Evolutionary conservation across 495 filamentous ascomycete species (phyloP).

Genomic region (Aspergillus incahuasiensis): DNA sequence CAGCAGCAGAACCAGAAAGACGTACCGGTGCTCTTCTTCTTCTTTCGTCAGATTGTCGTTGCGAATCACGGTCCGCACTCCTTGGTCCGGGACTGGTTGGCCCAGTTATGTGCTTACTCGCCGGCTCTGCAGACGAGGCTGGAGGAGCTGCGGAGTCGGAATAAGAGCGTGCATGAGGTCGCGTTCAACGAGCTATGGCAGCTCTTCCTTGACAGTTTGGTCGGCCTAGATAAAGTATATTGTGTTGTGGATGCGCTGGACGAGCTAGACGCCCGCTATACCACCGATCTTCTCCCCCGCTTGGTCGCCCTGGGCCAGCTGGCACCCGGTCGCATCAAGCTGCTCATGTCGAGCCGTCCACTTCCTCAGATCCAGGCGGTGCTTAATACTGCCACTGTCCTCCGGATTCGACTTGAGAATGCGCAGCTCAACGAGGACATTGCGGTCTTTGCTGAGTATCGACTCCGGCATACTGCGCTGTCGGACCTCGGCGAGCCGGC

Average conservation of each 20-base stretch:
- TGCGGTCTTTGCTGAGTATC: too few relatives aligned
- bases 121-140: too few relatives aligned
- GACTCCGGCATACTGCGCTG: too few relatives aligned
- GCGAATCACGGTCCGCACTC: slow-evolving; percentile 41
- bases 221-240: too few relatives aligned
- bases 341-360: slow-evolving; percentile 42
- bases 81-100: slow-evolving; percentile 41
- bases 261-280: too few relatives aligned
- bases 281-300: slow-evolving; percentile 21
- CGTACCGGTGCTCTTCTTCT: slow-evolving; percentile 52
- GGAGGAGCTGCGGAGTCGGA: too few relatives aligned
- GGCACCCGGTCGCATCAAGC: slow-evolving; percentile 33
- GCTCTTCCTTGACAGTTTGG: too few relatives aligned
- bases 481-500: too few relatives aligned
- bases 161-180: too few relatives aligned
- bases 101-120: slow-evolving; percentile 27
- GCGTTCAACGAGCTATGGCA: too few relatives aligned
- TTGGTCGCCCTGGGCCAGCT: slow-evolving; percentile 30
- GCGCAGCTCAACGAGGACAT: too few relatives aligned
- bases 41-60: slow-evolving; percentile 42
- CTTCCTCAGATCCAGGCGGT: slow-evolving; percentile 7
- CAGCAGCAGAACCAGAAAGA: slow-evolving; percentile 23
- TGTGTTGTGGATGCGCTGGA: too few relatives aligned
- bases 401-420: slow-evolving; percentile 25
- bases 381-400: background rate